Evolutionary conservation across 495 filamentous ascomycete genomes (phyloP), one percentile per base, ranked within the genome.

Genomic region (Penicillium chermesinum): DNA sequence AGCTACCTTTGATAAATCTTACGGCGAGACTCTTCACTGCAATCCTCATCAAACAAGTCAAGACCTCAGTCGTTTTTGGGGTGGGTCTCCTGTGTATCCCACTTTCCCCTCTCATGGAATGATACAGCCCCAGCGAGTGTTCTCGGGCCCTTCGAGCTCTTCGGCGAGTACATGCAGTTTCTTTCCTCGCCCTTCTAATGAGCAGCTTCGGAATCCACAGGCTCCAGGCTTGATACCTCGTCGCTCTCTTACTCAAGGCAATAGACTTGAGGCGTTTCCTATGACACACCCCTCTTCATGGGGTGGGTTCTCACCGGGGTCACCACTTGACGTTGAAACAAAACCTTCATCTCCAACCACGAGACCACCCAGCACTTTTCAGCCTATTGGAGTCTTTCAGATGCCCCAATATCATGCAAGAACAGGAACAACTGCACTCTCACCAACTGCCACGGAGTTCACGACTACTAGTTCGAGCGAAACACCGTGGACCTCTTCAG

Each of bases 361-460:
- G 55, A 67, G 66, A 47, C 66, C 63, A 25, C 67, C 59, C 32
- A 62, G 67, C 49, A 44, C 63, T 34, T 73, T 71, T 42, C 71
- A 71, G 41, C 56, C 70, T 43, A 65, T 79, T 48, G 76, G 75
- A 33, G 51, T 79, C 46, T 83, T 81, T 59, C 65, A 74, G 10
- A 57, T 66, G 52, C 65, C 65, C 36, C 55, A 76, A 19, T 94
- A 88, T 64, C 82, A 82, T 46, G 79, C 85, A 52, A 82, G 80
- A 36, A 79, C 87, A 25, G 81, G 87, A 53, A 85, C 89, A 30
- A 88, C 89, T 20, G 77, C 87, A 3, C 79, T 97, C 15, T 95
- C 91, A 13, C 87, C 91, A 3, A 84, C 87, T 41, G 89, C 90
- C 20, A 79, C 79, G 16, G 89, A 95, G 59, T 96, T 96, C 56